Evolutionary conservation across 192 early-diverging fungal genomes (phyloP).

Genomic region (Endogone sp.): DNA sequence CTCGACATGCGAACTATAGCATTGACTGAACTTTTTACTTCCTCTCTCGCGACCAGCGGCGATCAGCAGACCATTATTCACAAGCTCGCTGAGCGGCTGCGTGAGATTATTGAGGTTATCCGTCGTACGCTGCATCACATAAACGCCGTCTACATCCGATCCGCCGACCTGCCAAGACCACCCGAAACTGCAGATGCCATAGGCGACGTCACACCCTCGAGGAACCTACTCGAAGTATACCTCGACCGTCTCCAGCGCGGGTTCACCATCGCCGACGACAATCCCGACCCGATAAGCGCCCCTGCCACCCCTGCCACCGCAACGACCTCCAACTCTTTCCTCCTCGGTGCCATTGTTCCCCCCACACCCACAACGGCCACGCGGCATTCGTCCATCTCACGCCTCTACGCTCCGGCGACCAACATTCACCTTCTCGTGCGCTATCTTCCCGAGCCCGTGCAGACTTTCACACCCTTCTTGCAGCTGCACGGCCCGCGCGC

Average conservation of each 20-base stretch:
- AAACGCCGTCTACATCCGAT: constrained; percentile 12
- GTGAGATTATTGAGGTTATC: constrained; percentile 35
- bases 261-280: background rate
- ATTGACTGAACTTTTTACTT: constrained; percentile 33
- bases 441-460: constrained; percentile 50
- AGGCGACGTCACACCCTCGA: background rate
- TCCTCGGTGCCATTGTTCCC: constrained; percentile 9
- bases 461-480: constrained; percentile 46
- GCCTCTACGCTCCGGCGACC: constrained; percentile 48
- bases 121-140: constrained; percentile 35
- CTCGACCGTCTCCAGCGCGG: background rate
- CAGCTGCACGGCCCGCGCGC: constrained; percentile 13
- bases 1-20: constrained; percentile 47
- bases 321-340: constrained; percentile 4
- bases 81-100: constrained; percentile 31
- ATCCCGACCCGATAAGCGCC: background rate
- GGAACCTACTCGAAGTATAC: background rate
- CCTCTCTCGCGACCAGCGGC: background rate
- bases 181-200: background rate
- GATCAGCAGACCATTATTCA: background rate
- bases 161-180: background rate
- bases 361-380: constrained; percentile 3
- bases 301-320: background rate
- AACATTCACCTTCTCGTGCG: constrained; percentile 54
- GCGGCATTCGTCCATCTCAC: constrained; percentile 18